A percentile compares a stretch with the other conserved stretches of the same genome.
Conservation (phyloP, 2,329 filamentous ascomycete genomes). For the Fusarium avenaceum region DNA sequence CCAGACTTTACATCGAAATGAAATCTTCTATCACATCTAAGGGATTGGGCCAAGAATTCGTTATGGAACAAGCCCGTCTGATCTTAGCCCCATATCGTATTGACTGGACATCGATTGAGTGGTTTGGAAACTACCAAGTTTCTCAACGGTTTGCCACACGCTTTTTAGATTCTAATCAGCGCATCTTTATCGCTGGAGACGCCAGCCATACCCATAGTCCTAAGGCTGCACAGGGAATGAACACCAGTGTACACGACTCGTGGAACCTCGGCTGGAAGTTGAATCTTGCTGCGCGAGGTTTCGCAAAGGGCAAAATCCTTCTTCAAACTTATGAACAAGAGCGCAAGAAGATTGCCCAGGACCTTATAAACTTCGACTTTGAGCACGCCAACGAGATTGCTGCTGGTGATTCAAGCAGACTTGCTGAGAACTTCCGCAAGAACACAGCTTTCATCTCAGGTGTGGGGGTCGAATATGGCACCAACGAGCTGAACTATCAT, state of each 20-base stretch:
- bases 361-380: slow-evolving; percentile 69
- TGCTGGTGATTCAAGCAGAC: slow-evolving; percentile 71
- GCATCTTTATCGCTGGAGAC: slow-evolving; percentile 76
- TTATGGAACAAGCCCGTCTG: slow-evolving; percentile 74
- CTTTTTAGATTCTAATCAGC: slow-evolving; percentile 47
- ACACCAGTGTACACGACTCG: slow-evolving; percentile 71
- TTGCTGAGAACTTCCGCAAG: slow-evolving; percentile 76
- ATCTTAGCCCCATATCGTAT: slow-evolving; percentile 71
- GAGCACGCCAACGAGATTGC: slow-evolving; percentile 68
- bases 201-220: slow-evolving; percentile 80
- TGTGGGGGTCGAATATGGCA: slow-evolving; percentile 71
- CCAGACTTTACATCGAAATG: slow-evolving; percentile 71
- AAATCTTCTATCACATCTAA: slow-evolving; percentile 58
- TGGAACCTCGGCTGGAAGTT: slow-evolving; percentile 72
- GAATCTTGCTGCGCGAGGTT: slow-evolving; percentile 66
- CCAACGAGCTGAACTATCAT: no score
- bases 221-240: slow-evolving; percentile 78
- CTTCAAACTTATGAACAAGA: slow-evolving; percentile 73
- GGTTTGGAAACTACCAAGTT: slow-evolving; percentile 65
- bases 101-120: slow-evolving; percentile 71
- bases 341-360: slow-evolving; percentile 70
- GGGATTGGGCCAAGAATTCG: slow-evolving; percentile 70
- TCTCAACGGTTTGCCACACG: neutral
- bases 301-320: slow-evolving; percentile 60
- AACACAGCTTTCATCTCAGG: slow-evolving; percentile 81